phyloP scores from a whole-genome alignment of 176 grass and related monocot genomes.

The Paspalum notatum region DNA sequence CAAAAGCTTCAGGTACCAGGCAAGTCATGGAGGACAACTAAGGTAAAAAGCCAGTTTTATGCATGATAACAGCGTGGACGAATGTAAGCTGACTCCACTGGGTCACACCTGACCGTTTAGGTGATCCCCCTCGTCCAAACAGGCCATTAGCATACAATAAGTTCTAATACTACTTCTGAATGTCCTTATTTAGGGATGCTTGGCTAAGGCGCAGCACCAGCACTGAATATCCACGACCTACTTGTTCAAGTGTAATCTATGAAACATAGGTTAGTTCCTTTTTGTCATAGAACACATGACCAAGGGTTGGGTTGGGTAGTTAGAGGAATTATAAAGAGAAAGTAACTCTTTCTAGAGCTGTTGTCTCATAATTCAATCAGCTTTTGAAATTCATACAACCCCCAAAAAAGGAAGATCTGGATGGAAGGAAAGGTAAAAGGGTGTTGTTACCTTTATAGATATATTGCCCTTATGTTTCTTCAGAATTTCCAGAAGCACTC shows the following conservation, averaged over 20 bases:
- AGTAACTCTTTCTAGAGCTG: neutral
- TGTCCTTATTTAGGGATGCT: neutral
- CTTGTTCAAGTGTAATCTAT: neutral
- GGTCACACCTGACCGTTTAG: neutral
- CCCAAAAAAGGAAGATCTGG: slow-evolving; percentile 2
- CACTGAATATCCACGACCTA: neutral
- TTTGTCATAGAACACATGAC: neutral
- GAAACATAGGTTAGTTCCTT: neutral
- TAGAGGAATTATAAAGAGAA: neutral
- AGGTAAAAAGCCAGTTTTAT: slow-evolving; percentile 8
- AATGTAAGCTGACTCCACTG: neutral
- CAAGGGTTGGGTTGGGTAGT: neutral
- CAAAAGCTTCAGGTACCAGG: slow-evolving; percentile 34
- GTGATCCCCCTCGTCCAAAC: neutral
- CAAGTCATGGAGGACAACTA: neutral
- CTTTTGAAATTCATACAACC: slow-evolving; percentile 2
- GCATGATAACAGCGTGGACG: neutral
- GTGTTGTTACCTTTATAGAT: slow-evolving; percentile 84
- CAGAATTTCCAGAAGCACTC: slow-evolving; percentile 93
- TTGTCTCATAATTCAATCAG: neutral
- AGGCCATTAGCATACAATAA: neutral
- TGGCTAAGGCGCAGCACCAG: neutral
- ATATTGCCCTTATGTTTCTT: slow-evolving; percentile 99
- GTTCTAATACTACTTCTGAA: neutral
- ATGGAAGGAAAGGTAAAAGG: neutral